Percentiles rank a stretch among this genome's conserved stretches.
Conservation (phyloP, 371 early-diverging fungal genomes). For the Rhizopus sp. region DNA sequence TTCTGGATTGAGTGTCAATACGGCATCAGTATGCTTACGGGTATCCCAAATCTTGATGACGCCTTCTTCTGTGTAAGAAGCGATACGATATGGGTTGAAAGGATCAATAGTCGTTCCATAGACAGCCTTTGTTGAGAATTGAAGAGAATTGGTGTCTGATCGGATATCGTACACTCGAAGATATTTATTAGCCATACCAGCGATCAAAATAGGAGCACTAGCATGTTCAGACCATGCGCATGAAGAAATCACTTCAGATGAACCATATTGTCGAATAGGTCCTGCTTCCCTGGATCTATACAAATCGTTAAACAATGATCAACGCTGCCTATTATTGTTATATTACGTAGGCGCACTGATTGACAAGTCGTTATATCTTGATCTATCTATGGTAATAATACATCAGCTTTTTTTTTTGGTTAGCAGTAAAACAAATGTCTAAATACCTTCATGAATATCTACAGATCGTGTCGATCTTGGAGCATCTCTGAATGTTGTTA, state of each 20-base stretch:
- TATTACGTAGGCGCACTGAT: slow-evolving; percentile 4
- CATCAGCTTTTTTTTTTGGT: not conserved
- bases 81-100: slow-evolving; percentile 68
- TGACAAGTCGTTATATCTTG: slow-evolving; percentile 12
- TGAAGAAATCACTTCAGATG: slow-evolving; percentile 71
- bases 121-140: slow-evolving; percentile 74
- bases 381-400: not conserved
- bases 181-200: slow-evolving; percentile 78
- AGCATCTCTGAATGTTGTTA: slow-evolving; percentile 2
- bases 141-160: slow-evolving; percentile 46
- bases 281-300: slow-evolving; percentile 35
- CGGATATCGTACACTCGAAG: slow-evolving; percentile 76
- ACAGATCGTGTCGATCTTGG: slow-evolving; percentile 1
- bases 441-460: slow-evolving; percentile 19
- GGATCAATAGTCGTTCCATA: slow-evolving; percentile 74
- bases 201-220: slow-evolving; percentile 57
- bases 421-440: not conserved
- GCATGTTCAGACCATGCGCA: slow-evolving; percentile 71
- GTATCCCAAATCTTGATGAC: slow-evolving; percentile 80
- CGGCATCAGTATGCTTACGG: slow-evolving; percentile 66
- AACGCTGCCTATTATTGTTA: not conserved
- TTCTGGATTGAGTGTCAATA: slow-evolving; percentile 39
- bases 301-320: not conserved
- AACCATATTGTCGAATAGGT: slow-evolving; percentile 70
- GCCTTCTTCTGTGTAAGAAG: slow-evolving; percentile 74